These are phyloP conservation scores for Toxoplasma gondii DNA, from an alignment of 169 alveolate species.

Conservation along the genomic window DNA sequence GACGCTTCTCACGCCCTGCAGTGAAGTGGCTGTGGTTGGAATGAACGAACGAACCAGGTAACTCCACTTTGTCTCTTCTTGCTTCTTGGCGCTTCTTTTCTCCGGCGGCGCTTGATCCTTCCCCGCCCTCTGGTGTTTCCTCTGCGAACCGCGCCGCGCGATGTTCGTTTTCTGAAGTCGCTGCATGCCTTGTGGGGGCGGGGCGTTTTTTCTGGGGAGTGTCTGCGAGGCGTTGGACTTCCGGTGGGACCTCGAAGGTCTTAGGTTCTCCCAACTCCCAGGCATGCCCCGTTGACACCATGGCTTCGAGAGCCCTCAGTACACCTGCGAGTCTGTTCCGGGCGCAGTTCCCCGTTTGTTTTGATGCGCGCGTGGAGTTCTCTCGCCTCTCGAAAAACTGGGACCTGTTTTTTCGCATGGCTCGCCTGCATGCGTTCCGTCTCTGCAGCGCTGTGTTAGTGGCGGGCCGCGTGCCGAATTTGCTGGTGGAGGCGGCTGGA, in stretches of 20 bases:
- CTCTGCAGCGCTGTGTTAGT: not conserved
- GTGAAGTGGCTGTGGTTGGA: slow-evolving; percentile 6
- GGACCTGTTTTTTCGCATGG: not conserved
- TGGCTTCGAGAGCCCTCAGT: no score
- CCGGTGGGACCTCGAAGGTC: no score
- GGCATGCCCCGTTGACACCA: no score
- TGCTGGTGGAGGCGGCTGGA: slow-evolving; percentile 27
- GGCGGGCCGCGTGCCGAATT: slow-evolving; percentile 16
- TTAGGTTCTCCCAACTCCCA: no score
- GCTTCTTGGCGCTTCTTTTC: not conserved
- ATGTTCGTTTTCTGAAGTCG: no score
- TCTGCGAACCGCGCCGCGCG: no score
- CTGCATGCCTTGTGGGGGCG: no score
- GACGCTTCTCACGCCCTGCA: slow-evolving; percentile 19
- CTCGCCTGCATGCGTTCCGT: not conserved
- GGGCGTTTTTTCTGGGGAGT: no score
- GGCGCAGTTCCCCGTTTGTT: no score
- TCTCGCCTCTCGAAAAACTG: not conserved
- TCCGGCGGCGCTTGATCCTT: not conserved
- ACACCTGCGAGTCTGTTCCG: no score
- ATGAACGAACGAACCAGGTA: slow-evolving; percentile 26
- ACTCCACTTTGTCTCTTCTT: not conserved
- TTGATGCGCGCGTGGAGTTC: not conserved
- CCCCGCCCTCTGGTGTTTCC: no score
- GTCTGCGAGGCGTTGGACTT: no score